Conservation (phyloP, 129 eudicot species). For the Mikania micrantha region DNA sequence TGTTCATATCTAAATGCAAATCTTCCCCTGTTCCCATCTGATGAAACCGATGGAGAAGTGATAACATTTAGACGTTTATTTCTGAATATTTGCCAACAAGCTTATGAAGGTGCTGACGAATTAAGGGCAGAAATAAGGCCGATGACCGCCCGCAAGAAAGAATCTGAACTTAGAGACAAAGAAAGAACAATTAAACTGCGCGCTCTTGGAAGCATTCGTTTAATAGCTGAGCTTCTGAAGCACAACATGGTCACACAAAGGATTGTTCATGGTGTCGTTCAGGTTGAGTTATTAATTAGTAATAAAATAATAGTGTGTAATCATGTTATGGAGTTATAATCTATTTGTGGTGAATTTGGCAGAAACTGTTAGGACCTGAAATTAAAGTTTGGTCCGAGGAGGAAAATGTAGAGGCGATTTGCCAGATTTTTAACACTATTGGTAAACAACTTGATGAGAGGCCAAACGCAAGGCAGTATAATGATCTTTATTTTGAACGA, state of each 20-base stretch:
- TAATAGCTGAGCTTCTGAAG: constrained; percentile 93
- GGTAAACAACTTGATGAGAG: constrained; percentile 88
- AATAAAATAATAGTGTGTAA: too few relatives aligned
- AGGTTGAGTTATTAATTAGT: too few relatives aligned
- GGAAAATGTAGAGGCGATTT: constrained; percentile 93
- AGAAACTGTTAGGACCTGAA: too few relatives aligned
- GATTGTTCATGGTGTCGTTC: constrained; percentile 94
- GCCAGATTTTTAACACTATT: constrained; percentile 81
- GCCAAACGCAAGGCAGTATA: constrained; percentile 64
- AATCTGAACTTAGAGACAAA: constrained; percentile 77
- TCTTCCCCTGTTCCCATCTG: constrained; percentile 79
- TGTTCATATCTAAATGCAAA: too few relatives aligned
- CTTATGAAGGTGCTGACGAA: constrained; percentile 89
- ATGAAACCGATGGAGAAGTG: constrained; percentile 77
- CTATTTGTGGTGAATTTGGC: not conserved
- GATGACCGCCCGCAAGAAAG: constrained; percentile 83
- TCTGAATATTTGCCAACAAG: constrained; percentile 84
- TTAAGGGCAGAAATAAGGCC: constrained; percentile 73
- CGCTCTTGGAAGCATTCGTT: constrained; percentile 86
- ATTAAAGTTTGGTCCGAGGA: too few relatives aligned
- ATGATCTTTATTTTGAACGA: constrained; percentile 63
- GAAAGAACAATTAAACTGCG: constrained; percentile 86
- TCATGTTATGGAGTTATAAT: too few relatives aligned
- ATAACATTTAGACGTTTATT: too few relatives aligned
- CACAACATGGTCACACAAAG: constrained; percentile 97